phyloP scores from a whole-genome alignment of 2,329 filamentous ascomycete genomes.

The Neonectria ditissima region DNA sequence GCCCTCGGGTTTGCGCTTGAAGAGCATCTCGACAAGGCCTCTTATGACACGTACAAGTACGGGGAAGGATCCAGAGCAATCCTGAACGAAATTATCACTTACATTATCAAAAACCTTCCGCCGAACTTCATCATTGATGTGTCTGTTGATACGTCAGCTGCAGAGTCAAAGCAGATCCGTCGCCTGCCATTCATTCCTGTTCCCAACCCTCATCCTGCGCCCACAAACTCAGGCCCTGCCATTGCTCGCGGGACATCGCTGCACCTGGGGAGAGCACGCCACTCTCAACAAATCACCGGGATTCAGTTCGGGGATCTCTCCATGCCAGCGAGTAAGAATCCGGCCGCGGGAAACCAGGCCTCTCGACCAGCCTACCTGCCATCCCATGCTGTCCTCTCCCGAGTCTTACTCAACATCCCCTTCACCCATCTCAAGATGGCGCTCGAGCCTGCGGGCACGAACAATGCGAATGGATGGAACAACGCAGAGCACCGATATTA shows the following conservation, averaged over 20 bases:
- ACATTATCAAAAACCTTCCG: conserved; percentile 71
- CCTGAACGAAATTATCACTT: conserved; percentile 67
- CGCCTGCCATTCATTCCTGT: conserved; percentile 52
- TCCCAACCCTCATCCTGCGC: not conserved
- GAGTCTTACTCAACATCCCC: conserved; percentile 76
- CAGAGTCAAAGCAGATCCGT: conserved; percentile 52
- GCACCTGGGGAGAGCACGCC: conserved; percentile 52
- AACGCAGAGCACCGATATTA: conserved; percentile 60
- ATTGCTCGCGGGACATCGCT: conserved; percentile 54
- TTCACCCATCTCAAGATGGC: conserved; percentile 74
- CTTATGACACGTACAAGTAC: conserved; percentile 60
- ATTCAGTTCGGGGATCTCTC: conserved; percentile 80
- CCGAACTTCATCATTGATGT: conserved; percentile 69
- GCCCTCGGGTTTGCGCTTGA: conserved; percentile 70
- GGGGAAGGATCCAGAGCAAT: conserved; percentile 67
- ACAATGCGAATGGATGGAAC: conserved; percentile 63
- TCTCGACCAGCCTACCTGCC: conserved; percentile 44
- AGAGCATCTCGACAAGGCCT: conserved; percentile 49
- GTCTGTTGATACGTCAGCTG: conserved; percentile 58
- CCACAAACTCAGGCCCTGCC: conserved; percentile 21
- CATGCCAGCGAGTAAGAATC: conserved; percentile 45
- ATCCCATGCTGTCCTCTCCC: conserved; percentile 68
- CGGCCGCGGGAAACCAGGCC: conserved; percentile 48
- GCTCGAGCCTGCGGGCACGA: conserved; percentile 69
- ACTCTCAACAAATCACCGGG: conserved; percentile 66